Base-by-base conservation (phyloP, 768 basidiomycete genomes). In the Leccinellum luteum region DNA sequence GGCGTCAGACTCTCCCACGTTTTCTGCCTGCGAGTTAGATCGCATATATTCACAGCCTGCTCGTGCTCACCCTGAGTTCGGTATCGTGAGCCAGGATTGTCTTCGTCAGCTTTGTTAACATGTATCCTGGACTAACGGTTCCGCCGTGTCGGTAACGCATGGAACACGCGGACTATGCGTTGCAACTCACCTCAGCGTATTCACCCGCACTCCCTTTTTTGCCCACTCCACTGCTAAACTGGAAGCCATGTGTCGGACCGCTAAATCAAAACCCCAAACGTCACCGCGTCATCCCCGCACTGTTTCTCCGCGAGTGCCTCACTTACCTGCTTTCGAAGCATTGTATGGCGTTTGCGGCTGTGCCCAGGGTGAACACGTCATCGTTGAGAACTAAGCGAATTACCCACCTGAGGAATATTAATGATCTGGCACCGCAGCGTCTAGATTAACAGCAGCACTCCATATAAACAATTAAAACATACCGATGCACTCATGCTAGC, bases 151-250 rank as follows among this genome's bases (percentile, higher is more conserved):
- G 44, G 59, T 59, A 55, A 23, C 25, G 13, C 13, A 43, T 8
- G 12, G 15, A 47, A 47, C 25, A 1, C 23, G 50, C 14, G 55
- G 41, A 54, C 19, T 25, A 48, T 30, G 9, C 44, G 7, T 25
- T 9, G 3, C 47, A 32, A 59, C 72, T 52, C 60, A 85, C 88
- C 87, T 90, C 48, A 91, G 69, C 52, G 85, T 77, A 72, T 96
- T 96, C 55, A 96, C 94, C 53, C 94, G 84, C 58, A 95, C 86
- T 48, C 86, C 86, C 62, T 87, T 84, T 71, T 87, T 89, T 0
- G 96, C 96, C 94, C 95, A 98, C 75, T 98, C 96, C 25, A 98
- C 93, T 1, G 90, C 95, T 32, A 98, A 79, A 63, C 89, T 92
- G 2, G 90, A 79, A 13, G 93, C 93, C 92, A 98, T 92, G 68